Evolutionary conservation across 208 protist species (phyloP).

Genomic region (Trypanosoma cruzi): DNA sequence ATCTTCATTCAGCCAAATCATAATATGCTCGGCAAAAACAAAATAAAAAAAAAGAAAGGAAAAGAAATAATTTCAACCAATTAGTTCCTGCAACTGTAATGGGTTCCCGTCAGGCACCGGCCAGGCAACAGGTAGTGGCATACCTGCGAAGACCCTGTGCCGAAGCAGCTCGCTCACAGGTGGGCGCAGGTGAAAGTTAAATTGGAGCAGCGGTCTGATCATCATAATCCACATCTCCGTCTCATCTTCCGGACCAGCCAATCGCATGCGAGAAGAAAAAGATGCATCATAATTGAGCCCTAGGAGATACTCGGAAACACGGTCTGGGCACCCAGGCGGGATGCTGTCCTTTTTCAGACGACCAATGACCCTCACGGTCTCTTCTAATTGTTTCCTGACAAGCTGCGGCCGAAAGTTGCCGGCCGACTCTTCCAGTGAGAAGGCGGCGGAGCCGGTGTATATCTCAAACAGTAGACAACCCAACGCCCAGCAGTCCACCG

Average conservation of each 20-base stretch:
- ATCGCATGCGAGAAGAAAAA: constrained; percentile 16
- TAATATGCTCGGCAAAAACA: too few relatives aligned
- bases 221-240: constrained; percentile 22
- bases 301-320: constrained; percentile 26
- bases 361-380: constrained; percentile 26
- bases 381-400: constrained; percentile 28
- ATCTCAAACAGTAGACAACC: constrained; percentile 41
- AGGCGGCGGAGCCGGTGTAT: constrained; percentile 23
- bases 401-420: constrained; percentile 30
- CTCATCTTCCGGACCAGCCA: neutral
- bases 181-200: constrained; percentile 20
- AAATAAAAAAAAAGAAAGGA: constrained; percentile 2
- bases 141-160: constrained; percentile 10
- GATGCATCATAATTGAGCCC: constrained; percentile 17
- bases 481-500: constrained; percentile 32
- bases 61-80: constrained; percentile 19
- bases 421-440: constrained; percentile 17
- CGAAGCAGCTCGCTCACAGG: constrained; percentile 9
- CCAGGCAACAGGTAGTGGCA: constrained; percentile 17
- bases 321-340: constrained; percentile 24
- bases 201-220: constrained; percentile 25
- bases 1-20: too few relatives aligned
- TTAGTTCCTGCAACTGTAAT: constrained; percentile 9
- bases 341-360: constrained; percentile 10
- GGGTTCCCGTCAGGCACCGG: neutral